These are phyloP conservation scores for Fagus crenata DNA, from an alignment of 306 rosid species.

Conservation along the genomic window DNA sequence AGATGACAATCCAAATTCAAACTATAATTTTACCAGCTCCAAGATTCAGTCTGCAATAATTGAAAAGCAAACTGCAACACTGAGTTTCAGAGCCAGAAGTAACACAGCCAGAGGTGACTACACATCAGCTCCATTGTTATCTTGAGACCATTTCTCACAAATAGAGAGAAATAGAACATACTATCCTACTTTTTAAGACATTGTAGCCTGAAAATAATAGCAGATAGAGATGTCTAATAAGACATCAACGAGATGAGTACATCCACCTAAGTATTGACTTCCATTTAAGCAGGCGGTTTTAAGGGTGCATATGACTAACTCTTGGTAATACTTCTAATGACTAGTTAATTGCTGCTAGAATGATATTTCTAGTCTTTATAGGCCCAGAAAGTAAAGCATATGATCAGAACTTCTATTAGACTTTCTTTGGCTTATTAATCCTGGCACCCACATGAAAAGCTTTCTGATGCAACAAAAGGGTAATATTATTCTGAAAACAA, in stretches of 20 bases:
- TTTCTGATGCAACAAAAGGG: not conserved
- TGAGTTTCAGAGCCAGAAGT: not conserved
- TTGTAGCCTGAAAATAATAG: not conserved
- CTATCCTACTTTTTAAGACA: not conserved
- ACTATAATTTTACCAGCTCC: not conserved
- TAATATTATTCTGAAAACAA: not conserved
- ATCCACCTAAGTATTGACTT: not conserved
- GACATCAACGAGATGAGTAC: not conserved
- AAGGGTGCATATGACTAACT: not conserved
- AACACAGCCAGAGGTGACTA: not conserved
- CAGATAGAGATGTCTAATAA: not conserved
- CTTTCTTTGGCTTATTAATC: not conserved
- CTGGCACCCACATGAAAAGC: not conserved
- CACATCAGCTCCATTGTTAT: not conserved
- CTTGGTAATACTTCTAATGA: not conserved
- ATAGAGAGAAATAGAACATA: not conserved
- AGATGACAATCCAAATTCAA: not conserved
- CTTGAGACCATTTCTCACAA: not conserved
- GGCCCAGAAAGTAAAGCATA: not conserved
- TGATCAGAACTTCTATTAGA: not conserved
- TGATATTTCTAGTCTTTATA: not conserved
- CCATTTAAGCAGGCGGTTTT: not conserved
- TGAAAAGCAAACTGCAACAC: not conserved
- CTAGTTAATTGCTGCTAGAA: not conserved
- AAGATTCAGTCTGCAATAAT: not conserved